Conservation (phyloP, 1,284 basidiomycete species). For the Phylloporus sp. region DNA sequence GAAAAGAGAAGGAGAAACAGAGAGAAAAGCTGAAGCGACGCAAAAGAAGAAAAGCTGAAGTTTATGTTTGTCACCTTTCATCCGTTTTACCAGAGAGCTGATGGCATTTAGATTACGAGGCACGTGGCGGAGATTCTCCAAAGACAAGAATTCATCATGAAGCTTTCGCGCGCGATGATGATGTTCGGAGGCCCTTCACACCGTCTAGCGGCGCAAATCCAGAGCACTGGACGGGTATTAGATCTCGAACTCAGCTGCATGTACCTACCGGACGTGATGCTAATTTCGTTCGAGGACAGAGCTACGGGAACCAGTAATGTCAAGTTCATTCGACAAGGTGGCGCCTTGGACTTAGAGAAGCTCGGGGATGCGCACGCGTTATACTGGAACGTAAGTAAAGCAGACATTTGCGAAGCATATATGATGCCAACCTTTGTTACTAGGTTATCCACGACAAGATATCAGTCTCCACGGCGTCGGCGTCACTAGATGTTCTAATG, state of each 20-base stretch:
- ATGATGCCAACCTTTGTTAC: constrained; percentile 8
- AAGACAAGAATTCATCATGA: constrained; percentile 90
- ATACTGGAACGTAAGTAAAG: constrained; percentile 76
- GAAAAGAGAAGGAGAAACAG: constrained; percentile 48
- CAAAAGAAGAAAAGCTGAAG: constrained; percentile 79
- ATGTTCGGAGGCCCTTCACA: constrained; percentile 95
- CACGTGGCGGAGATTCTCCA: constrained; percentile 89
- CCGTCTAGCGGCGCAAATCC: constrained; percentile 87
- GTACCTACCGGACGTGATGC: constrained; percentile 86
- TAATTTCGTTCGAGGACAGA: constrained; percentile 85
- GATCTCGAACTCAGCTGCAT: constrained; percentile 87
- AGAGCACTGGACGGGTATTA: constrained; percentile 85
- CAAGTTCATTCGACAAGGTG: constrained; percentile 83
- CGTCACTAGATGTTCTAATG: constrained; percentile 83
- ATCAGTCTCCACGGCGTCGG: constrained; percentile 81
- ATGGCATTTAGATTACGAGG: constrained; percentile 74
- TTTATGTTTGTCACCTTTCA: constrained; percentile 63
- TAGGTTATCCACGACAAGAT: constrained; percentile 88
- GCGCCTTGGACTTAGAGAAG: constrained; percentile 80
- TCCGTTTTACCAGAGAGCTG: background rate
- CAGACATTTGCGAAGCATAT: background rate
- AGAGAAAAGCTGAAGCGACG: constrained; percentile 59
- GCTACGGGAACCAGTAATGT: constrained; percentile 87
- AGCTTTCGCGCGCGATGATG: constrained; percentile 90
- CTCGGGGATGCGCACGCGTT: constrained; percentile 78